Base-by-base conservation (phyloP, 2,329 filamentous ascomycete species). In the Monilinia fructicola region DNA sequence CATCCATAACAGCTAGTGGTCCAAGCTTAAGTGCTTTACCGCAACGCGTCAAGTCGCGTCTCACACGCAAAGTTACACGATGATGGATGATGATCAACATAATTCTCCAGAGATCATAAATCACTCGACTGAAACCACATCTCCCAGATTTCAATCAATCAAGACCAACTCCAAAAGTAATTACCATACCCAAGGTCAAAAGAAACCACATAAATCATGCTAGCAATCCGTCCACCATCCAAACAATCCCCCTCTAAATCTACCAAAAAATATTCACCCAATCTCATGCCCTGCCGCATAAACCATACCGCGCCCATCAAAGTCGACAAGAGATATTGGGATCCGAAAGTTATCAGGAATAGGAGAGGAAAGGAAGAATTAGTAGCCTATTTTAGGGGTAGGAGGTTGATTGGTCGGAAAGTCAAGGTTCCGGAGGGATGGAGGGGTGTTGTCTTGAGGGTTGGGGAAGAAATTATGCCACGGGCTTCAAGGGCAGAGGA, bases 401-500 rank as follows among this genome's bases (percentile, higher is more conserved):
- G 64, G 5, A 65, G 56, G 23, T 61, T 65, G 6, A n/a, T 50
- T 7, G 64, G 54, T 78, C 46, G 62, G n/a, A 58, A 46, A n/a
- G 53, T 64, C 1, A 23, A 21, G 14, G 42, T 64, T n/a, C 62
- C 62, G 14, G 53, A 9, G 6, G 62, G 62, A 26, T 64, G 54
- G 40, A 64, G 62, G 21, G 62, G 62, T 1, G 53, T 64, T 21
- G 16, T 64, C 2, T 23, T 55, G 53, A 64, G 5, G 23, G 42
- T 56, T 5, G 62, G 62, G 7, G 53, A 38, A 7, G 52, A 48
- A n/a, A 26, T 58, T 10, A 26, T 64, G 52, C 7, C 26, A 6
- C 21, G 21, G 31, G 28, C 21, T 9, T 21, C 4, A 21, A 50
- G n/a, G 23, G 44, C 9, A 0, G 58, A 60, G 14, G 44, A 23